Conservation (phyloP, 352 stramenopile species). For the Blastocystis sp. region DNA sequence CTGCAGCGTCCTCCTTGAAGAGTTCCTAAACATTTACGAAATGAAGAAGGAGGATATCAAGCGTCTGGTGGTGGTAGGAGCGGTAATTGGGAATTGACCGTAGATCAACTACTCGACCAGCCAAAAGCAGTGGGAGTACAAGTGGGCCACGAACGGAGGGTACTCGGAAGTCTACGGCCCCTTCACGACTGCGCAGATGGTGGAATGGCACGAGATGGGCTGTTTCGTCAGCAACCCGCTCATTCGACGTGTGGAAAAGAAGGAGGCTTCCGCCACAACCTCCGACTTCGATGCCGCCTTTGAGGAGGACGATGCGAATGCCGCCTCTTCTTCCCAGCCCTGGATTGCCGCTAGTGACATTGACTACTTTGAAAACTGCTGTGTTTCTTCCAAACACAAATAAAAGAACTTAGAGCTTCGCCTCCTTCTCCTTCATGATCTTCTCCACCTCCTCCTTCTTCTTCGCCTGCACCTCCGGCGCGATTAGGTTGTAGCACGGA, state of each 20-base stretch:
- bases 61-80: slow-evolving; percentile 41
- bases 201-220: slow-evolving; percentile 40
- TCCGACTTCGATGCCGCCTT: slow-evolving; percentile 50
- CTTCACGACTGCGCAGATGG: slow-evolving; percentile 53
- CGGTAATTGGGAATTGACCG: neutral
- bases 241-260: slow-evolving; percentile 40
- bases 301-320: neutral
- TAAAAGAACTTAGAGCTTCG: neutral
- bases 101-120: slow-evolving; percentile 47
- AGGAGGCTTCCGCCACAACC: neutral
- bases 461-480: slow-evolving; percentile 37
- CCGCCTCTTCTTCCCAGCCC: neutral
- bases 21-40: slow-evolving; percentile 59
- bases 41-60: slow-evolving; percentile 46
- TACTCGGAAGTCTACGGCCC: slow-evolving; percentile 44
- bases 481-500: slow-evolving; percentile 27
- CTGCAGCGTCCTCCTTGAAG: slow-evolving; percentile 21
- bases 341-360: slow-evolving; percentile 47
- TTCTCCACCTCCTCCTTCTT: slow-evolving; percentile 37
- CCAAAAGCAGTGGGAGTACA: slow-evolving; percentile 62
- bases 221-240: slow-evolving; percentile 51
- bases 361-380: slow-evolving; percentile 50
- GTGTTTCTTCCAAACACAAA: slow-evolving; percentile 26
- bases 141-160: slow-evolving; percentile 13
- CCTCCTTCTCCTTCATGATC: neutral